A percentile compares a stretch with the other conserved stretches of the same genome.
phyloP scores from a whole-genome alignment of 2,329 filamentous ascomycete species.

The Magnaporthiopsis incrustans region DNA sequence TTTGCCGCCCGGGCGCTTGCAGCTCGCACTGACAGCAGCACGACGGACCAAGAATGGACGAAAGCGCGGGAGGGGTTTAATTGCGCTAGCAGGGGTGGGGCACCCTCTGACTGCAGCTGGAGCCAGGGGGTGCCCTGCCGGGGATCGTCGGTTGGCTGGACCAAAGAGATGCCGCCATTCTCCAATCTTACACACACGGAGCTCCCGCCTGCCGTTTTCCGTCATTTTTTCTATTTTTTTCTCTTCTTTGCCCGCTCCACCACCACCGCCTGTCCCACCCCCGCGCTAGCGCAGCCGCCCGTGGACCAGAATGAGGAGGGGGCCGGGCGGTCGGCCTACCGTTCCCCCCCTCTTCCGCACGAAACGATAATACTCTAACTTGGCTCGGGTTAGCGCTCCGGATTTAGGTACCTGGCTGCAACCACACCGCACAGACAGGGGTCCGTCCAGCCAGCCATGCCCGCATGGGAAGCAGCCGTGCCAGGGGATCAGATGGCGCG shows the following conservation, averaged over 20 bases:
- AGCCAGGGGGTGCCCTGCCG: not conserved
- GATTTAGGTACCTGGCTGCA: not conserved
- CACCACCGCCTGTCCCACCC: constrained; percentile 5
- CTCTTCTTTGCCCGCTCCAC: constrained; percentile 13
- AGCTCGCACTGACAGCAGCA: not conserved
- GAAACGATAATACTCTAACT: not conserved
- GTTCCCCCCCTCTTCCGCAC: not conserved
- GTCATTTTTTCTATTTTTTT: not conserved
- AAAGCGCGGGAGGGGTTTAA: constrained; percentile 1
- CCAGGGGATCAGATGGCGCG: not conserved
- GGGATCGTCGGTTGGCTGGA: constrained; percentile 11
- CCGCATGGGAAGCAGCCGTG: not conserved
- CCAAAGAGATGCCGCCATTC: constrained; percentile 11
- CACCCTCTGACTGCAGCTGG: constrained; percentile 1
- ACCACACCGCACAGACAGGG: not conserved
- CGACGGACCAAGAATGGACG: not conserved
- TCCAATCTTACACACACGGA: constrained; percentile 5
- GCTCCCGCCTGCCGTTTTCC: not conserved
- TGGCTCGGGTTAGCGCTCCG: not conserved
- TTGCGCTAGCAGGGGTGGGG: not conserved
- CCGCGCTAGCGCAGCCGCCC: not conserved
- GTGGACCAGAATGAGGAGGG: not conserved
- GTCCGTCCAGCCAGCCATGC: not conserved
- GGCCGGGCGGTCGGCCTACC: not conserved
- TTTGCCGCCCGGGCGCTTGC: constrained; percentile 17